phyloP scores from a whole-genome alignment of 2,329 filamentous ascomycete species.

The Monosporascus ibericus region DNA sequence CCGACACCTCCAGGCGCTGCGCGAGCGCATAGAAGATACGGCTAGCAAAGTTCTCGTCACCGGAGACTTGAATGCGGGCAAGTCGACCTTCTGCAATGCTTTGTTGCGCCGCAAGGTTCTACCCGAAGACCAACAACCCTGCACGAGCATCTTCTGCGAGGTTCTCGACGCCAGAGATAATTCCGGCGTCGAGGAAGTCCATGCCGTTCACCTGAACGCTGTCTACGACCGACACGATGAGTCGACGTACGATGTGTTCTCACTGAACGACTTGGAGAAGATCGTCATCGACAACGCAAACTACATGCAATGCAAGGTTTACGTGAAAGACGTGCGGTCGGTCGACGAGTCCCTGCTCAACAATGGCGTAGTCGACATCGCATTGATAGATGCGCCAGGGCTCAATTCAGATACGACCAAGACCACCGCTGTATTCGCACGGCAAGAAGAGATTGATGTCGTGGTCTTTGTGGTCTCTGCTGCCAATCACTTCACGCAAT shows the following conservation, averaged over 20 bases:
- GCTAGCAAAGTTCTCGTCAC: slow-evolving; percentile 95
- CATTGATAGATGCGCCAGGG: slow-evolving; percentile 91
- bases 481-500: slow-evolving; percentile 95
- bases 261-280: slow-evolving; percentile 71
- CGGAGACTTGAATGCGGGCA: slow-evolving; percentile 92
- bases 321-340: slow-evolving; percentile 80
- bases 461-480: slow-evolving; percentile 98
- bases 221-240: slow-evolving; percentile 86
- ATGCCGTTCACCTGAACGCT: slow-evolving; percentile 79
- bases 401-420: slow-evolving; percentile 95
- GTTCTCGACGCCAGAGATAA: slow-evolving; percentile 91
- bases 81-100: slow-evolving; percentile 99
- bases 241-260: slow-evolving; percentile 85
- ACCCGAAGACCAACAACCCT: slow-evolving; percentile 95
- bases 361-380: slow-evolving; percentile 97
- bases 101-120: slow-evolving; percentile 84
- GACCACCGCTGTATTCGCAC: slow-evolving; percentile 92
- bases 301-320: slow-evolving; percentile 95
- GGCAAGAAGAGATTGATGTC: slow-evolving; percentile 97
- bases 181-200: slow-evolving; percentile 85
- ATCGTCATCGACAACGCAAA: slow-evolving; percentile 84
- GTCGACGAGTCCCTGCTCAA: slow-evolving; percentile 93
- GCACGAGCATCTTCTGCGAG: slow-evolving; percentile 97
- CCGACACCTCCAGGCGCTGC: slow-evolving; percentile 77
- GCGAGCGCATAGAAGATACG: slow-evolving; percentile 93